Percentiles rank a stretch among this genome's conserved stretches.
phyloP scores from a whole-genome alignment of 2,329 filamentous ascomycete species.

The Drechmeria coniospora region DNA sequence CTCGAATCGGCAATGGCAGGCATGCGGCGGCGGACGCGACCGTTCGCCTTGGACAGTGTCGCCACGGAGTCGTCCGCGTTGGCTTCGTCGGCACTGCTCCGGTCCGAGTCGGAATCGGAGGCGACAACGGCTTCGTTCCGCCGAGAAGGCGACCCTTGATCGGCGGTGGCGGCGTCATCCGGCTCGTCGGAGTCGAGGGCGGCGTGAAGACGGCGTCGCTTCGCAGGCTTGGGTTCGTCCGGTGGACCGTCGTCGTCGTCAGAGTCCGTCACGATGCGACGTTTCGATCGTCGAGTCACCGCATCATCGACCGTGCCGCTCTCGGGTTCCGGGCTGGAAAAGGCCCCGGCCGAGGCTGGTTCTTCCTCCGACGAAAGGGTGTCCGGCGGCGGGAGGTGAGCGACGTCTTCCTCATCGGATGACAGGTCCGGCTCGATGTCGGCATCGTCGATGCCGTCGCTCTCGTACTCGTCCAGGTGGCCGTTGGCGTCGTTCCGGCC shows the following conservation, averaged over 20 bases:
- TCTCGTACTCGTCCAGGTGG: conserved; percentile 20
- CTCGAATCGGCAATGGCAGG: background rate
- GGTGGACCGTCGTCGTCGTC: conserved; percentile 12
- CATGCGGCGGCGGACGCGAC: no score
- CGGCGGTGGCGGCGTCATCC: conserved; percentile 2
- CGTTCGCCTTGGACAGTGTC: background rate
- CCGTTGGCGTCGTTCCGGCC: conserved; percentile 3
- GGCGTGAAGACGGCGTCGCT: conserved; percentile 5
- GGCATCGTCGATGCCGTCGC: conserved; percentile 22
- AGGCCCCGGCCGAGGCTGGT: conserved; percentile 6
- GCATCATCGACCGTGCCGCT: conserved; percentile 1
- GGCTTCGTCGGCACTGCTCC: conserved; percentile 2
- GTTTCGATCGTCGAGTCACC: conserved; percentile 10
- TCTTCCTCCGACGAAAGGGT: conserved; percentile 2
- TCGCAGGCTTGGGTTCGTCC: conserved; percentile 11
- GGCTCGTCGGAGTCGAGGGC: conserved; percentile 9
- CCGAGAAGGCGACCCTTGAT: conserved; percentile 1
- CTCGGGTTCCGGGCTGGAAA: conserved; percentile 16
- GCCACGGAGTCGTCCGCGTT: background rate
- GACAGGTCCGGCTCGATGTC: conserved; percentile 10
- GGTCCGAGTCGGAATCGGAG: background rate
- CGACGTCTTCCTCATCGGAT: conserved; percentile 6
- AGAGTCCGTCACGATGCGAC: conserved; percentile 15
- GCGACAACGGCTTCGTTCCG: background rate
- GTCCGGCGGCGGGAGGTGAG: conserved; percentile 3